phyloP scores from a whole-genome alignment of 1,284 basidiomycete genomes.

The Austropuccinia psidii region DNA sequence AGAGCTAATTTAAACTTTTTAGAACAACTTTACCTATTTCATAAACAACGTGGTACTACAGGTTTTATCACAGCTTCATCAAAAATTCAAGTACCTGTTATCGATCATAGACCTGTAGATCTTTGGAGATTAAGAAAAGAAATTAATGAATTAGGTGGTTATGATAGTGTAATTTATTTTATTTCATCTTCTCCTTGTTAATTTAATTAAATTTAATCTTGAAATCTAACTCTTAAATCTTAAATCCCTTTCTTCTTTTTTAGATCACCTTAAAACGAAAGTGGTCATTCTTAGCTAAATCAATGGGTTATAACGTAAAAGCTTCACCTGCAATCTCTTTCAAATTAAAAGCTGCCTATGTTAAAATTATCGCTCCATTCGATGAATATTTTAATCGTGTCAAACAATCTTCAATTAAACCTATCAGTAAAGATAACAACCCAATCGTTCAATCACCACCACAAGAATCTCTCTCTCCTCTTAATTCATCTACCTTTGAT shows the following conservation, averaged over 20 bases:
- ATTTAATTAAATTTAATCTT: no score
- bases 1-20: conserved; percentile 94
- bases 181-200: neutral
- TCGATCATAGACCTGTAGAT: conserved; percentile 85
- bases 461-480: conserved; percentile 23
- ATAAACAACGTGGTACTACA: conserved; percentile 48
- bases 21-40: conserved; percentile 73
- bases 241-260: no score
- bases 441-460: neutral
- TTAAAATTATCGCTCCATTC: conserved; percentile 82
- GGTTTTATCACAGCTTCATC: conserved; percentile 16
- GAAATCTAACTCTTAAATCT: no score
- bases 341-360: conserved; percentile 81
- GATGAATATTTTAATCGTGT: conserved; percentile 68
- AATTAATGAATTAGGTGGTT: conserved; percentile 78
- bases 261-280: conserved; percentile 70
- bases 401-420: conserved; percentile 40
- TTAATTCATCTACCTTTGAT: conserved; percentile 20
- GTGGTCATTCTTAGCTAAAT: conserved; percentile 75
- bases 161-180: conserved; percentile 51
- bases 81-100: conserved; percentile 64
- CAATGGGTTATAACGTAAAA: conserved; percentile 62
- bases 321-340: conserved; percentile 73
- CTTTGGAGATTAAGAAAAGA: conserved; percentile 87
- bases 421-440: neutral